Conservation (phyloP, 495 filamentous ascomycete species). For the Tuber brumale region DNA sequence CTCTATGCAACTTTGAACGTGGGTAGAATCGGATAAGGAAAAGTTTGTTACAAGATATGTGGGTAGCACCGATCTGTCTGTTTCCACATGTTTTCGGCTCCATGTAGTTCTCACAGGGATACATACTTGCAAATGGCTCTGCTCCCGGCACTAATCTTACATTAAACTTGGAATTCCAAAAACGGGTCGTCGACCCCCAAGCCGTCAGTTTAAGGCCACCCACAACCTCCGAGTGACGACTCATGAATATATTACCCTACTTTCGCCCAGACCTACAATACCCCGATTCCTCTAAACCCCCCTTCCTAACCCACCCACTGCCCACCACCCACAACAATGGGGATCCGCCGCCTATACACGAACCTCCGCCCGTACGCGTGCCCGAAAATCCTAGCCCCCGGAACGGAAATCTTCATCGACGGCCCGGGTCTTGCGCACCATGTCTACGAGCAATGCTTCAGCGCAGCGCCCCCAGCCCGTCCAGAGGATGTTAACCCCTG, state of each 20-base stretch:
- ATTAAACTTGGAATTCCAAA: too few species aligned
- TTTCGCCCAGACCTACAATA: too few species aligned
- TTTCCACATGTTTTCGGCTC: too few species aligned
- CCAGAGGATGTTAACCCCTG: slow-evolving; percentile 41
- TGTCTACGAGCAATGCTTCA: slow-evolving; percentile 54
- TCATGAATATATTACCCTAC: not conserved
- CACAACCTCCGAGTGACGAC: not conserved
- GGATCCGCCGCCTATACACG: slow-evolving; percentile 58
- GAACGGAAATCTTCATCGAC: slow-evolving; percentile 56
- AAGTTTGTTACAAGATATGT: too few species aligned
- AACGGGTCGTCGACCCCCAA: too few species aligned
- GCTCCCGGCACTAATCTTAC: too few species aligned
- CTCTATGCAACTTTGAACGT: too few species aligned
- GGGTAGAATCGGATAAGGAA: too few species aligned
- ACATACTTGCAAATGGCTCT: too few species aligned
- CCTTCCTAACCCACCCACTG: not conserved
- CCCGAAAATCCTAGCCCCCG: slow-evolving; percentile 45
- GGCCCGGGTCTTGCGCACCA: slow-evolving; percentile 70
- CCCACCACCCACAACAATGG: slow-evolving; percentile 51
- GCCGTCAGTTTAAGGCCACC: not conserved
- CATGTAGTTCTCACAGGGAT: too few species aligned
- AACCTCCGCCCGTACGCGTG: slow-evolving; percentile 56
- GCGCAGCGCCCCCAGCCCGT: slow-evolving; percentile 10
- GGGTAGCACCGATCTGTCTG: too few species aligned
- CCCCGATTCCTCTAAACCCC: not conserved